These are phyloP conservation scores for Dactylellina parvicollis DNA, from an alignment of 2,329 filamentous ascomycete genomes.

Conservation along the genomic window DNA sequence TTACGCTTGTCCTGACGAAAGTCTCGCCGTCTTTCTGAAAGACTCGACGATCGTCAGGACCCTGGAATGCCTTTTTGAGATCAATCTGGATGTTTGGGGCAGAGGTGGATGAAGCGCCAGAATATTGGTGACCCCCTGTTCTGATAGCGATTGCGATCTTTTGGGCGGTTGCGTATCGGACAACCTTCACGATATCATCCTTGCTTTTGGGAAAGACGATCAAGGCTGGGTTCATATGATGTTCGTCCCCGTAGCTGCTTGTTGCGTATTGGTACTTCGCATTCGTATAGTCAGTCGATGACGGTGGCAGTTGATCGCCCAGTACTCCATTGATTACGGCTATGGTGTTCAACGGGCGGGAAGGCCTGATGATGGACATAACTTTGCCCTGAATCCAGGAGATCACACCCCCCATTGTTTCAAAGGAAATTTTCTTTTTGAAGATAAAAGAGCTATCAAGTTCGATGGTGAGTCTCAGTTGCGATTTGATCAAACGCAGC, in stretches of 20 bases:
- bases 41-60: constrained; percentile 59
- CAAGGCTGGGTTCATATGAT: constrained; percentile 63
- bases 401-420: constrained; percentile 27
- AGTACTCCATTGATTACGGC: constrained; percentile 26
- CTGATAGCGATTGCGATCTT: constrained; percentile 64
- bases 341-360: constrained; percentile 8
- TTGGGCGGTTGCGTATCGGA: constrained; percentile 63
- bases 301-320: constrained; percentile 12
- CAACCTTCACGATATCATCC: constrained; percentile 62
- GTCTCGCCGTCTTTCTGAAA: constrained; percentile 60
- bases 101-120: constrained; percentile 65
- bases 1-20: constrained; percentile 62
- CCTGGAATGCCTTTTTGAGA: constrained; percentile 62
- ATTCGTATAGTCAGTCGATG: constrained; percentile 55
- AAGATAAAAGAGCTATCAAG: neutral
- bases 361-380: constrained; percentile 8
- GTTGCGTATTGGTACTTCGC: constrained; percentile 64
- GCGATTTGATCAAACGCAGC: neutral
- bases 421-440: neutral
- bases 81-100: constrained; percentile 65
- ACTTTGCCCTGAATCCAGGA: constrained; percentile 29
- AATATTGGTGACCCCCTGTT: constrained; percentile 66
- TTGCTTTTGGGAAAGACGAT: constrained; percentile 64
- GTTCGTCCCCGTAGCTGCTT: constrained; percentile 62
- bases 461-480: neutral